These are phyloP conservation scores for Kwoniella bestiolae DNA, from an alignment of 768 basidiomycete species.

Conservation along the genomic window DNA sequence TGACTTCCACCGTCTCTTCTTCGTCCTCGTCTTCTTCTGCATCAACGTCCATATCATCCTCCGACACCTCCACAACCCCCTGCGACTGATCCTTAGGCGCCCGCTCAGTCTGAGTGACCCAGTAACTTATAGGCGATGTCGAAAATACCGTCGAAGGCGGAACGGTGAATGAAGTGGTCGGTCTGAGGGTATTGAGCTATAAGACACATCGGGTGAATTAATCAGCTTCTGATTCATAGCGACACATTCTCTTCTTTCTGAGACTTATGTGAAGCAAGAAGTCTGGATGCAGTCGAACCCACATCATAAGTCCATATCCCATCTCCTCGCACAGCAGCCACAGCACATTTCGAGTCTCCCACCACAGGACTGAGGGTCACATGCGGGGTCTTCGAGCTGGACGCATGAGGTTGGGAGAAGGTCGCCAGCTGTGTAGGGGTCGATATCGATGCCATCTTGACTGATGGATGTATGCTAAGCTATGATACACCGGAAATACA, in stretches of 20 bases:
- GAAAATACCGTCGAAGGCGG: slow-evolving; percentile 50
- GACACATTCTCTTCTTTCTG: no score
- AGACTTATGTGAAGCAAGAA: no score
- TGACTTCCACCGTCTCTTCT: slow-evolving; percentile 26
- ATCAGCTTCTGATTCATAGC: no score
- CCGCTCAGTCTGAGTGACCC: not conserved
- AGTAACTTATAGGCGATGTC: slow-evolving; percentile 46
- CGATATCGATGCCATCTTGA: slow-evolving; percentile 35
- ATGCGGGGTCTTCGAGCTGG: slow-evolving; percentile 43
- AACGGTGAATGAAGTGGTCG: slow-evolving; percentile 54
- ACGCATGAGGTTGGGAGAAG: slow-evolving; percentile 49
- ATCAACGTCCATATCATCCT: slow-evolving; percentile 33
- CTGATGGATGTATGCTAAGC: not conserved
- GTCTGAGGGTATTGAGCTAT: slow-evolving; percentile 47
- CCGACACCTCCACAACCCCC: slow-evolving; percentile 25
- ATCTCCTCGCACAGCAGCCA: slow-evolving; percentile 56
- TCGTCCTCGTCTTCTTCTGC: slow-evolving; percentile 15
- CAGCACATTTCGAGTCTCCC: slow-evolving; percentile 35
- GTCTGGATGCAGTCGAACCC: slow-evolving; percentile 20
- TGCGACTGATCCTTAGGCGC: not conserved
- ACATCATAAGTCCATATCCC: slow-evolving; percentile 58
- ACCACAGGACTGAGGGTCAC: slow-evolving; percentile 47
- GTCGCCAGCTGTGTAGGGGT: slow-evolving; percentile 50
- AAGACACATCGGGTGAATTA: no score
- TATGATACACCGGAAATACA: no score